Evolutionary conservation across 306 rosid species (phyloP), one percentile per base, ranked within the genome.

Genomic region (Glycyrrhiza uralensis): DNA sequence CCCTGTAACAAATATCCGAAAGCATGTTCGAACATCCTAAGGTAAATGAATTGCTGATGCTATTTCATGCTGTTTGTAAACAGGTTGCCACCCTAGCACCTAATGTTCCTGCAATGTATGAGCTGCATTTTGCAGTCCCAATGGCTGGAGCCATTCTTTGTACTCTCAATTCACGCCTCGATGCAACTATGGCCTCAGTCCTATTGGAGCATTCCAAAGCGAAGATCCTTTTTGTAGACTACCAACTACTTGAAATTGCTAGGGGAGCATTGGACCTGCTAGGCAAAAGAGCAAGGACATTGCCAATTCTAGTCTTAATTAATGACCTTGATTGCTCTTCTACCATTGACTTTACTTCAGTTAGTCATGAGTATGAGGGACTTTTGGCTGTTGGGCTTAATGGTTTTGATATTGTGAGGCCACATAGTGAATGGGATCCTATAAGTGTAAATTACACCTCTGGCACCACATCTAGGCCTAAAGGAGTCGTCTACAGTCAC

Each of bases 71-170:
- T 14, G 49, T 81, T 67, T 63, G 39, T 41, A 23, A 76, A 63
- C 87, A 93, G 97, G 97, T 93, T 64, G 97, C 97, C 38, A 87
- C 84, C 3, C 65, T 93, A 45, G 85, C 88, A 1, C 98, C 97
- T 1, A 90, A 93, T 83, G 84, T 87, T 51, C 96, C 96, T 33
- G 94, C 98, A 56, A 88, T 90, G 97, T 85, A 86, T 71, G 98
- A 93, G 87, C 80, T 93, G n/a, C 98, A 93, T 70, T 93, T 93
- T 69, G 92, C 94, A 55, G 97, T 85, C 35, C 98, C 97, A 68
- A 93, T 93, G 97, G 88, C 97, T 0, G 98, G 96, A 45, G 96
- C 88, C 54, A 69, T 93, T 78, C 83, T 93, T 12, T 87, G 96
- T 28, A 81, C 92, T 13, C 85, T 93, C 41, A 93, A 93, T 62